These are phyloP conservation scores for Alternaria arborescens DNA, from an alignment of 2,329 filamentous ascomycete genomes.

Conservation along the genomic window DNA sequence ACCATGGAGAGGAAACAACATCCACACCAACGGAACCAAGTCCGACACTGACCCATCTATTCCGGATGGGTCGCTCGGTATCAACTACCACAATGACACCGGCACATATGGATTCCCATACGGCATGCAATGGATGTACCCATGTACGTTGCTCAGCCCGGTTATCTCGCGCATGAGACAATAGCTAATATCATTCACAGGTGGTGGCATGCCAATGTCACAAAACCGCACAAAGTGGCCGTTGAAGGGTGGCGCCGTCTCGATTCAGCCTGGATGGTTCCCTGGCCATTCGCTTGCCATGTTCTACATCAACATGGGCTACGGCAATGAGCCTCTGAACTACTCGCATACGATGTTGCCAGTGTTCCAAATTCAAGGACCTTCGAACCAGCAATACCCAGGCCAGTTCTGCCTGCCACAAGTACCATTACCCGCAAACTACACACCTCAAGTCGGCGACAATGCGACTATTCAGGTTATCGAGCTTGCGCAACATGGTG, in stretches of 20 bases:
- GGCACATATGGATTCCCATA: constrained; percentile 71
- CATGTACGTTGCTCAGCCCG: constrained; percentile 70
- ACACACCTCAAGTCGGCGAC: constrained; percentile 79
- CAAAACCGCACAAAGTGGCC: constrained; percentile 94
- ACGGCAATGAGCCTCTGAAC: constrained; percentile 81
- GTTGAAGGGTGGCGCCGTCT: constrained; percentile 81
- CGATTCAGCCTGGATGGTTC: constrained; percentile 96
- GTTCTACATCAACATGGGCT: constrained; percentile 90
- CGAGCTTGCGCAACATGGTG: constrained; percentile 83
- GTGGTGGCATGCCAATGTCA: constrained; percentile 81
- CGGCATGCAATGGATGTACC: constrained; percentile 95
- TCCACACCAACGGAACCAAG: constrained; percentile 74
- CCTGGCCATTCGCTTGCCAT: constrained; percentile 82
- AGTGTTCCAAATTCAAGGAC: constrained; percentile 83
- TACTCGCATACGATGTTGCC: constrained; percentile 85
- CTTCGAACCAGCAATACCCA: constrained; percentile 82
- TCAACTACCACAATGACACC: constrained; percentile 57
- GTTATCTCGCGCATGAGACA: background rate
- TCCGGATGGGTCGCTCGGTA: constrained; percentile 56
- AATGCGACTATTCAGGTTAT: constrained; percentile 90
- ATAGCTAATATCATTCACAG: constrained; percentile 57
- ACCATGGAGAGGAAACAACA: constrained; percentile 85
- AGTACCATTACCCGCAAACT: constrained; percentile 79
- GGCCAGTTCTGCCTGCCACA: constrained; percentile 91
- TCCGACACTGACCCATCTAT: constrained; percentile 49